Evolutionary conservation across 108 stramenopile species (phyloP), one percentile per base, ranked within the genome.

Genomic region (Cyclotella sp.): DNA sequence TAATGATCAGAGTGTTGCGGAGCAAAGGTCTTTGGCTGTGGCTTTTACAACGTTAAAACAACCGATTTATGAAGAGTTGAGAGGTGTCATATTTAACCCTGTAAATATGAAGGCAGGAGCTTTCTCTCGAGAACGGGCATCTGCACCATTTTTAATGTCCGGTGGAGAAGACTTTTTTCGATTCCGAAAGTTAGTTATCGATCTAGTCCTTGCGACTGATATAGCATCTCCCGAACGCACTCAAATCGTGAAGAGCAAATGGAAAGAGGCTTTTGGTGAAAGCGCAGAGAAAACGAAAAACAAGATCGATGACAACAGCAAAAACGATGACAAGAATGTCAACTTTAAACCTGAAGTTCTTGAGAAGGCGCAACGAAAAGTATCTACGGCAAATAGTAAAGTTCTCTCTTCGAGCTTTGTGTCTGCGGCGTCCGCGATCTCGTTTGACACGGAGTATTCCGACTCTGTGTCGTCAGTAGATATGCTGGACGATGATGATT

Each of bases 231-330:
- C 88, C 24, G 93, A 94, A 59, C 86, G 90, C 7, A 77, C 87
- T 15, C 90, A 91, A 71, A 69, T 91, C 43, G 86, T 76, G 26
- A 92, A 90, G 64, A 81, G 84, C 39, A 90, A 89, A 65, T 90
- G 89, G 89, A 92, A 87, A 67, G 89, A 87, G 57, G 93, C 93
- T n/a, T 95, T 95, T 88, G 89, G 90, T 12, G 90, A 91, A 43
- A 53, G 76, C 12, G 52, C 65, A 52, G 62, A 70, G 53, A 54
- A 70, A 47, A 70, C 44, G 62, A 70, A 47, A 26, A 77, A 70
- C n/a, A 54, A 59, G 7, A 49, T 3, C 47, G 14, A 7, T 18
- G 29, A 28, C 12, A 15, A 34, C 47, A 30, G 26, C 22, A 54
- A 54, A 22, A 1, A 41, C 3, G 47, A 59, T 16, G 46, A 28